phyloP scores from a whole-genome alignment of 176 grass and related monocot genomes.

The Oryza nivara region DNA sequence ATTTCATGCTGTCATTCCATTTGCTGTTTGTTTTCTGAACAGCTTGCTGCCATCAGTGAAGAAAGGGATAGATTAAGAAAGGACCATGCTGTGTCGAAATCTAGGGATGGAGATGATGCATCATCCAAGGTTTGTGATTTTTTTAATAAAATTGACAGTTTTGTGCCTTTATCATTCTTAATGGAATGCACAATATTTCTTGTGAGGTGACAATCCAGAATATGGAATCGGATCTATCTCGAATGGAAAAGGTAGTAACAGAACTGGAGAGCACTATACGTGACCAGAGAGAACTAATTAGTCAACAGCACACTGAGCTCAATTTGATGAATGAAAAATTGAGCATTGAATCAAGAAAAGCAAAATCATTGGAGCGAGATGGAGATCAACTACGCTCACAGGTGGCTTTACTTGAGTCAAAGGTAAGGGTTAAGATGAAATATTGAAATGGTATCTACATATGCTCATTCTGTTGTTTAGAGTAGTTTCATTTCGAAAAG shows the following conservation, averaged over 20 bases:
- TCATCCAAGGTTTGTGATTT: conserved; percentile 55
- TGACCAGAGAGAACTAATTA: conserved; percentile 72
- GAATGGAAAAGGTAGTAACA: conserved; percentile 69
- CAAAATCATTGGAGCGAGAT: conserved; percentile 90
- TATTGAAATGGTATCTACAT: conserved; percentile 22
- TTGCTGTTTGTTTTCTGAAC: conserved; percentile 44
- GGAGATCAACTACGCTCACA: conserved; percentile 84
- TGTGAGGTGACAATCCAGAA: conserved; percentile 45
- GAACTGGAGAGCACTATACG: conserved; percentile 69
- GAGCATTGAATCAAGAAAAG: conserved; percentile 73
- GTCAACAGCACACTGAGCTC: conserved; percentile 67
- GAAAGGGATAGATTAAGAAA: conserved; percentile 84
- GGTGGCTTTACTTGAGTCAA: conserved; percentile 88
- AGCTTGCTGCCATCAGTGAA: conserved; percentile 85
- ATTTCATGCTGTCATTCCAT: conserved; percentile 14
- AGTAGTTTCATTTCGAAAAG: conserved; percentile 1
- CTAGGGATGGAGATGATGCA: conserved; percentile 45
- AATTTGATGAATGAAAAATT: conserved; percentile 80
- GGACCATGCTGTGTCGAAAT: conserved; percentile 46
- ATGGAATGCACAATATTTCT: conserved; percentile 12
- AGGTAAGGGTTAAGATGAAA: conserved; percentile 54
- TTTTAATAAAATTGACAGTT: conserved; percentile 1
- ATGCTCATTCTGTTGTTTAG: neutral
- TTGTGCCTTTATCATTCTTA: conserved; percentile 9
- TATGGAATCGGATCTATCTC: conserved; percentile 61